A percentile compares a stretch with the other conserved stretches of the same genome.
Conservation (phyloP, 208 protist genomes). For the Naegleria fowleri region DNA sequence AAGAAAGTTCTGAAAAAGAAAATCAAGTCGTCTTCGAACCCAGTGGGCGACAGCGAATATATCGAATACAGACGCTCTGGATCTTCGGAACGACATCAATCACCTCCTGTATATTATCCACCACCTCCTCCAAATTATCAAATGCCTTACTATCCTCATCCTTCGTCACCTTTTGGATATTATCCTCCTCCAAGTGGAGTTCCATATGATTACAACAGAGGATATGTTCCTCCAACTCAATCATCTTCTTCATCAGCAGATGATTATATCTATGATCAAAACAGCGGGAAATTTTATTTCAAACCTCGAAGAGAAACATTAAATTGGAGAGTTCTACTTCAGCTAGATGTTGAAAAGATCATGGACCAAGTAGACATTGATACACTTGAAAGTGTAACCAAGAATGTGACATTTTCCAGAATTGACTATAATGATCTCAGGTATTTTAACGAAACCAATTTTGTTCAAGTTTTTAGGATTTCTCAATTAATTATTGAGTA, state of each 20-base stretch:
- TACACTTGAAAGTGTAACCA: conserved; percentile 19
- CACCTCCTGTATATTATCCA: not conserved
- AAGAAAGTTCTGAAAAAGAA: not conserved
- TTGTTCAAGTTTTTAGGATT: conserved; percentile 15
- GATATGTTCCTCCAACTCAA: not conserved
- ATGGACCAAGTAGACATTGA: conserved; percentile 25
- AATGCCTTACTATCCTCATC: not conserved
- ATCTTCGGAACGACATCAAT: not conserved
- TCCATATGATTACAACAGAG: not conserved
- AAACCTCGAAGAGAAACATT: conserved; percentile 2
- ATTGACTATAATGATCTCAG: conserved; percentile 19
- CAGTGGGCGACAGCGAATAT: not conserved
- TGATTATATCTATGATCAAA: not conserved
- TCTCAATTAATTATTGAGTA: conserved; percentile 28
- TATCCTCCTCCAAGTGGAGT: not conserved
- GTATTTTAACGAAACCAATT: conserved; percentile 21
- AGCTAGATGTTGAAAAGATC: not conserved
- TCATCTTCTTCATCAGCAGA: not conserved
- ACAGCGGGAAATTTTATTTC: conserved; percentile 7
- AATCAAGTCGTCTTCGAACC: not conserved
- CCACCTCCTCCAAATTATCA: not conserved
- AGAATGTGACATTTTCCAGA: conserved; percentile 14
- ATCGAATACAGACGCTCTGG: not conserved
- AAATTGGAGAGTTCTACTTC: conserved; percentile 10
- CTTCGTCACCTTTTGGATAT: not conserved